Conservation (phyloP, 768 basidiomycete species). For the Boletus speciosus region DNA sequence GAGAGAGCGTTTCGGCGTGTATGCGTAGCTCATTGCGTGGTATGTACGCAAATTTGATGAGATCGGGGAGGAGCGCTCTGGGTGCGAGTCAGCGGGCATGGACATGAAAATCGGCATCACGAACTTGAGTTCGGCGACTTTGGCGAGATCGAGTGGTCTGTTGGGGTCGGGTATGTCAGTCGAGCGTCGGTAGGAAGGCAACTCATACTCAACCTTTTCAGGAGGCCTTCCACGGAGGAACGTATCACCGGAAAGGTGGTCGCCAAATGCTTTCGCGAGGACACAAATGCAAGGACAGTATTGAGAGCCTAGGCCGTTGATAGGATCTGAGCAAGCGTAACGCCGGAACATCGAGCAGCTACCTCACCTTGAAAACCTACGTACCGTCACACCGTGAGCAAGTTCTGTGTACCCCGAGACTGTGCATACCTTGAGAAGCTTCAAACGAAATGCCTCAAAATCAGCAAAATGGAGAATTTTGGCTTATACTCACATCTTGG, state of each 20-base stretch:
- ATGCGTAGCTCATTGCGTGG: constrained; percentile 59
- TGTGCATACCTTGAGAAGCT: constrained; percentile 59
- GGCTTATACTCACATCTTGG: constrained; percentile 36
- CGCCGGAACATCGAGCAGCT: background rate
- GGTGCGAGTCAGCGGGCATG: background rate
- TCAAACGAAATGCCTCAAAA: constrained; percentile 2
- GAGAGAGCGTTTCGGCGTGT: constrained; percentile 37
- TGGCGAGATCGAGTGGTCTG: constrained; percentile 75
- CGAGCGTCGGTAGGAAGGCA: background rate
- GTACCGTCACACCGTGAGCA: background rate
- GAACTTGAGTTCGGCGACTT: constrained; percentile 83
- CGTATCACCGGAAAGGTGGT: constrained; percentile 74
- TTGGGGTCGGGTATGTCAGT: background rate
- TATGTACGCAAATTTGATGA: constrained; percentile 81
- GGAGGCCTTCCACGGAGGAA: constrained; percentile 73
- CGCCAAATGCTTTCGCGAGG: constrained; percentile 75
- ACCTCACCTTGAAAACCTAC: constrained; percentile 44
- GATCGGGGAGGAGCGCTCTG: constrained; percentile 78
- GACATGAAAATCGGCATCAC: background rate
- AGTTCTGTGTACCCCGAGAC: accelerated
- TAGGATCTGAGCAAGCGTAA: background rate
- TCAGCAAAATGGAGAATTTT: background rate
- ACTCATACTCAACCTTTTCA: constrained; percentile 56
- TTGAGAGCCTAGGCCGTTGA: constrained; percentile 63
- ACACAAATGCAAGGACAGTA: constrained; percentile 84